A percentile compares a stretch with the other conserved stretches of the same genome.
phyloP scores from a whole-genome alignment of 331 rosid species.

The Cydonia oblonga region DNA sequence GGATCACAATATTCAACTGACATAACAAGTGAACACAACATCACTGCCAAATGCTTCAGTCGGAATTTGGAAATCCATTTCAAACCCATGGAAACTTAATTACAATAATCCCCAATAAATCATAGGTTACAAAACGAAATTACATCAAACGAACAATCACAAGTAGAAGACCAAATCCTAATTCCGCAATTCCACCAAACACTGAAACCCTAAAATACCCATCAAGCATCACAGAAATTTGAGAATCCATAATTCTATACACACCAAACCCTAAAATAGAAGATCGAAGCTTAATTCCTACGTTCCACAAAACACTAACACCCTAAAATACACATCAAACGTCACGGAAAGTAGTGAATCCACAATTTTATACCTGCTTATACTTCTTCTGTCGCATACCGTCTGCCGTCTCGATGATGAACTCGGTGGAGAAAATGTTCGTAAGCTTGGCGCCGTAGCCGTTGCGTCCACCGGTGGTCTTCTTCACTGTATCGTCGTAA shows the following conservation, averaged over 20 bases:
- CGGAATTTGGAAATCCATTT: background rate
- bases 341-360: too few species aligned
- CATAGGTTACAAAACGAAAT: too few species aligned
- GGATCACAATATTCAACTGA: background rate
- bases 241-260: too few species aligned
- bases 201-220: too few species aligned
- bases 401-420: conserved; percentile 73
- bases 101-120: too few species aligned
- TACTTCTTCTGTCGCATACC: conserved; percentile 70
- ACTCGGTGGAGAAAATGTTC: conserved; percentile 73
- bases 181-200: too few species aligned
- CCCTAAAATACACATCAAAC: background rate
- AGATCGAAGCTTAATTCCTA: too few species aligned
- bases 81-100: too few species aligned
- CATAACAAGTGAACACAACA: background rate
- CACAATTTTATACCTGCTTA: conserved; percentile 47
- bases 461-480: conserved; percentile 83
- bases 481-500: conserved; percentile 63
- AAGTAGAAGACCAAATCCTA: too few species aligned
- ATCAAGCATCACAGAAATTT: too few species aligned
- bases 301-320: background rate
- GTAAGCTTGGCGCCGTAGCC: conserved; percentile 92
- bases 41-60: background rate
- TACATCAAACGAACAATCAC: too few species aligned
- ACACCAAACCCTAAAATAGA: too few species aligned